A percentile compares a stretch with the other conserved stretches of the same genome.
Conservation (phyloP, 148 eudicot species). For the Chenopodium quinoa region DNA sequence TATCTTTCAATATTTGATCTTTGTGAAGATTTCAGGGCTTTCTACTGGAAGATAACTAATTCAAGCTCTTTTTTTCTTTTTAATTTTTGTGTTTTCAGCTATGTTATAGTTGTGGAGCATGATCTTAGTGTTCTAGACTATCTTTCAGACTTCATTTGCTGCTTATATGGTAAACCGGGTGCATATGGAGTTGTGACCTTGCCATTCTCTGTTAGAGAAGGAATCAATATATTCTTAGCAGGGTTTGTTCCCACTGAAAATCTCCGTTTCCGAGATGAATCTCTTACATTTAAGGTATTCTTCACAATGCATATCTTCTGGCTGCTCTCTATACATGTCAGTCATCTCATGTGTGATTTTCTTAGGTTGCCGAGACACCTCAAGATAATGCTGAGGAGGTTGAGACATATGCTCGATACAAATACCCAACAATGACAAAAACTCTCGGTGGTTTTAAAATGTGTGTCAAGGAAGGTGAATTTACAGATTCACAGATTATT, state of each 20-base stretch:
- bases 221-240: slow-evolving; percentile 88
- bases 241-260: slow-evolving; percentile 98
- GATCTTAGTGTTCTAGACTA: slow-evolving; percentile 96
- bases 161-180: slow-evolving; percentile 96
- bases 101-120: slow-evolving; percentile 95
- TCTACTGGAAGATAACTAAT: background rate
- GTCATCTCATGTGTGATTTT: slow-evolving; percentile 15
- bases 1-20: slow-evolving; percentile 18
- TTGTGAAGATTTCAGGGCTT: background rate
- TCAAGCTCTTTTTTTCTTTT: slow-evolving; percentile 12
- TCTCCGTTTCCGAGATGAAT: slow-evolving; percentile 88
- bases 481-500: slow-evolving; percentile 91
- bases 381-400: slow-evolving; percentile 91
- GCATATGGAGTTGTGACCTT: slow-evolving; percentile 98
- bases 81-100: slow-evolving; percentile 49
- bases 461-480: slow-evolving; percentile 77
- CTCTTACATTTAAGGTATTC: slow-evolving; percentile 89
- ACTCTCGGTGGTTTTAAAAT: slow-evolving; percentile 85
- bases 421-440: slow-evolving; percentile 82
- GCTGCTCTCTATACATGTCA: background rate
- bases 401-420: slow-evolving; percentile 86
- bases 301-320: background rate
- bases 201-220: slow-evolving; percentile 99
- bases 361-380: slow-evolving; percentile 88
- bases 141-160: slow-evolving; percentile 92